phyloP scores from a whole-genome alignment of 2,329 filamentous ascomycete genomes.

The Atkinsonella texensis region DNA sequence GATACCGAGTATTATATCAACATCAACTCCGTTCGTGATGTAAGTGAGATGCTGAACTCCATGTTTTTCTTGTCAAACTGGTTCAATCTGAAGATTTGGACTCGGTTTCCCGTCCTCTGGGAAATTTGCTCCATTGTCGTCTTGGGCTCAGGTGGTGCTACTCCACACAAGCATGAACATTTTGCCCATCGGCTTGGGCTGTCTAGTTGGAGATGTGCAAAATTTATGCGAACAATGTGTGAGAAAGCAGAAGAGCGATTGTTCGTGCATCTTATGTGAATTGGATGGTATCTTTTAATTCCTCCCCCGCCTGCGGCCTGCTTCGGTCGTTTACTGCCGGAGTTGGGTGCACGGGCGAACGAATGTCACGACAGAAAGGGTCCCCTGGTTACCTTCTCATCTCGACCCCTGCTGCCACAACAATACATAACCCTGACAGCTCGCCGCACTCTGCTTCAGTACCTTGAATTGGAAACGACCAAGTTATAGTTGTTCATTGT shows the following conservation, averaged over 20 bases:
- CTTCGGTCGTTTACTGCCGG: background rate
- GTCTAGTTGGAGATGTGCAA: background rate
- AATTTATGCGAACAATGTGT: background rate
- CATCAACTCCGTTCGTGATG: constrained; percentile 99
- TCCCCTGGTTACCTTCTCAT: constrained; percentile 6
- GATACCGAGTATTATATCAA: constrained; percentile 99
- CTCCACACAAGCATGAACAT: background rate
- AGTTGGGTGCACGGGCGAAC: constrained; percentile 22
- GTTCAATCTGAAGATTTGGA: background rate
- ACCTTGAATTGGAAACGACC: background rate
- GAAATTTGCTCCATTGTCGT: background rate
- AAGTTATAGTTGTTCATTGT: background rate
- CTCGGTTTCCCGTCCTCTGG: background rate
- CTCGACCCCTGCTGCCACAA: constrained; percentile 1
- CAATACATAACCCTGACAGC: background rate
- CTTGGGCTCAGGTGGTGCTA: background rate
- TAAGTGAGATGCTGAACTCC: constrained; percentile 41
- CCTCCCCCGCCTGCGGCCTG: background rate
- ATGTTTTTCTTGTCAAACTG: background rate
- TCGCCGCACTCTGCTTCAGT: background rate
- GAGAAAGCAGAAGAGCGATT: background rate
- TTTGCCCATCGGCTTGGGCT: background rate
- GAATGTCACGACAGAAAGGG: constrained; percentile 24
- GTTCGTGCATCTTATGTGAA: constrained; percentile 8
- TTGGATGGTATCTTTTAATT: background rate